Conservation (phyloP, 2,329 filamentous ascomycete species). For the Sclerotinia subarctica region DNA sequence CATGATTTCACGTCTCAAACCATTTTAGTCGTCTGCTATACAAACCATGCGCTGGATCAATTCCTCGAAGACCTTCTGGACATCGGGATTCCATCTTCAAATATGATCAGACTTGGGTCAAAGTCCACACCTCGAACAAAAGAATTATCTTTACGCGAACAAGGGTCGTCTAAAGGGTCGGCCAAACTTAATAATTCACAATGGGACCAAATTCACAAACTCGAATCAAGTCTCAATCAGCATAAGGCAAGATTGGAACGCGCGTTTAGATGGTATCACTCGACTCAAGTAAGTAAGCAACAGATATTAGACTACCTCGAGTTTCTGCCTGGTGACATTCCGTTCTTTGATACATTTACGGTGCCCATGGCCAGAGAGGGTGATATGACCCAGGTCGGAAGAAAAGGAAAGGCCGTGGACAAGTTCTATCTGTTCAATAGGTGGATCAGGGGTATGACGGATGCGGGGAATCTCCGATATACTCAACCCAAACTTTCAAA, state of each 20-base stretch:
- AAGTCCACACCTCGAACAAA: constrained; percentile 53
- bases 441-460: constrained; percentile 48
- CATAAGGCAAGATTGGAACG: constrained; percentile 33
- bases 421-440: constrained; percentile 50
- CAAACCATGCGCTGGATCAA: constrained; percentile 65
- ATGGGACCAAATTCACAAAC: constrained; percentile 44
- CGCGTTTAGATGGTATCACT: constrained; percentile 26
- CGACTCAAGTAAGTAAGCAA: constrained; percentile 25
- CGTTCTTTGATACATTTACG: constrained; percentile 56
- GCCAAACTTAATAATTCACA: constrained; percentile 38
- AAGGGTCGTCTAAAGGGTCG: constrained; percentile 31
- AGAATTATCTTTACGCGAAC: constrained; percentile 46
- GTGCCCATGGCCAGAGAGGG: constrained; percentile 40
- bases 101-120: constrained; percentile 61
- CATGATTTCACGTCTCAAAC: constrained; percentile 47
- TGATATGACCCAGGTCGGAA: constrained; percentile 48
- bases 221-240: constrained; percentile 41
- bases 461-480: constrained; percentile 46
- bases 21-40: constrained; percentile 65
- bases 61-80: constrained; percentile 62
- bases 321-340: constrained; percentile 50
- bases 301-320: constrained; percentile 45
- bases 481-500: constrained; percentile 33
- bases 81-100: constrained; percentile 49
- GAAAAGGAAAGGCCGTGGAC: constrained; percentile 44